A percentile compares a stretch with the other conserved stretches of the same genome.
Evolutionary conservation across 768 basidiomycete genomes (phyloP).

Genomic region (Sutorius australiensis): DNA sequence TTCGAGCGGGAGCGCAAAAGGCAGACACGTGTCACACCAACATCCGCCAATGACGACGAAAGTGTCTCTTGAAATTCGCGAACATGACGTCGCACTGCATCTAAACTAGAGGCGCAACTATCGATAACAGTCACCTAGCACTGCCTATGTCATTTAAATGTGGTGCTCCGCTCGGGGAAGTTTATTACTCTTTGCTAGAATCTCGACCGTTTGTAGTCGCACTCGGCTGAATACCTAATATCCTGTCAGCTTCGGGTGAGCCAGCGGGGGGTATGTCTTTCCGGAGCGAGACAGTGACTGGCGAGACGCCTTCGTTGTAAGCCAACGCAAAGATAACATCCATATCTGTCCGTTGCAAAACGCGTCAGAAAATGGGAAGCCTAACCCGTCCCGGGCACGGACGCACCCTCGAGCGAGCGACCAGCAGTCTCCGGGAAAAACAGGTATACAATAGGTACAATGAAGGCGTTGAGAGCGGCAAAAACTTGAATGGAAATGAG

Average conservation of each 20-base stretch:
- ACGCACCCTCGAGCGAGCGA: conserved; percentile 51
- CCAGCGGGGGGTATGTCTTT: conserved; percentile 44
- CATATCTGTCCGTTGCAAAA: conserved; percentile 32
- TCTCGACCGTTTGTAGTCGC: not conserved
- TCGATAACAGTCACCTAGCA: not conserved
- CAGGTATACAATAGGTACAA: conserved; percentile 54
- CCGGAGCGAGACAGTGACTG: conserved; percentile 41
- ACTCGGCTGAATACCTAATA: conserved; percentile 33
- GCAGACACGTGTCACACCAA: conserved; percentile 18
- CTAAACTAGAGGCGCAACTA: not conserved
- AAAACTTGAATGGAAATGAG: conserved; percentile 36
- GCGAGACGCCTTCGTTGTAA: conserved; percentile 41
- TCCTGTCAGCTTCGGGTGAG: conserved; percentile 42
- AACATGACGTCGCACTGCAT: too few relatives aligned
- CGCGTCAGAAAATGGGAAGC: not conserved
- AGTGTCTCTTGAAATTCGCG: not conserved
- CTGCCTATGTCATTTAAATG: not conserved
- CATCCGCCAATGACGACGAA: not conserved
- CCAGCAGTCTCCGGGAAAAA: conserved; percentile 63
- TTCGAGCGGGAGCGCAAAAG: conserved; percentile 29
- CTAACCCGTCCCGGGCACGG: not conserved
- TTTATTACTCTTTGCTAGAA: not conserved
- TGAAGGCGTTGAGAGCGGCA: conserved; percentile 52
- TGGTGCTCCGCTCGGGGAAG: not conserved
- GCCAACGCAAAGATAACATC: conserved; percentile 47